Evolutionary conservation across 805 yeast species (phyloP), one percentile per base, ranked within the genome.

Genomic region (Wickerhamiella lipophila): DNA sequence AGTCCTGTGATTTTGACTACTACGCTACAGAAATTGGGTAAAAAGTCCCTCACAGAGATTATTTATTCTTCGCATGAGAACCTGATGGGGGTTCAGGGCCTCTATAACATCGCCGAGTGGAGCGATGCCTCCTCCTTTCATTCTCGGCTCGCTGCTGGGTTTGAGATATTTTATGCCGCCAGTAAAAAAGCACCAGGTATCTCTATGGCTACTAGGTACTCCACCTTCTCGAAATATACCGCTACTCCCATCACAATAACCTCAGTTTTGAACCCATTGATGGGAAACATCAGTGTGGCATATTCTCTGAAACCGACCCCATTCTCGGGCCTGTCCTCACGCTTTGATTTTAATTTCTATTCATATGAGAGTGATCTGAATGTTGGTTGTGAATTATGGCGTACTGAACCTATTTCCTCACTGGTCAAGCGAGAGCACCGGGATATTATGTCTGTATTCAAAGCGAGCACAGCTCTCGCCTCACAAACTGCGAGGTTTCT

Each of bases 191-290:
- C 89, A 51, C 96, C 96, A 0, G 97, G 96, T 0, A 47, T 88
- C 16, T 84, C 95, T 0, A 76, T 94, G 1, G 89, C 94, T 0
- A 62, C 86, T 43, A 67, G 96, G 41, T 89, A 92, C 62, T 75
- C 89, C 1, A 84, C 96, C 0, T 80, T 84, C 53, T 78, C 95
- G 0, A 78, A 92, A 0, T 77, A 83, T 39, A 83, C 95, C 0
- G 94, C 94, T 3, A 82, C 85, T 53, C 98, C 98, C 0, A 66
- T 88, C 53, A 83, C 95, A 0, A 75, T 92, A 73, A 83, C 97
- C 0, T 59, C 89, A 35, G 80, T 95, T 0, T 72, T 81, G 50
- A 92, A 92, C 62, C 98, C 98, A 1, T 68, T 92, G 13, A 69
- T 89, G 60, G 98, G 98, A 2, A 88, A 87, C 55, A 65, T 92